These are phyloP conservation scores for Cocos nucifera DNA, from an alignment of 176 grass and related monocot species.

Conservation along the genomic window DNA sequence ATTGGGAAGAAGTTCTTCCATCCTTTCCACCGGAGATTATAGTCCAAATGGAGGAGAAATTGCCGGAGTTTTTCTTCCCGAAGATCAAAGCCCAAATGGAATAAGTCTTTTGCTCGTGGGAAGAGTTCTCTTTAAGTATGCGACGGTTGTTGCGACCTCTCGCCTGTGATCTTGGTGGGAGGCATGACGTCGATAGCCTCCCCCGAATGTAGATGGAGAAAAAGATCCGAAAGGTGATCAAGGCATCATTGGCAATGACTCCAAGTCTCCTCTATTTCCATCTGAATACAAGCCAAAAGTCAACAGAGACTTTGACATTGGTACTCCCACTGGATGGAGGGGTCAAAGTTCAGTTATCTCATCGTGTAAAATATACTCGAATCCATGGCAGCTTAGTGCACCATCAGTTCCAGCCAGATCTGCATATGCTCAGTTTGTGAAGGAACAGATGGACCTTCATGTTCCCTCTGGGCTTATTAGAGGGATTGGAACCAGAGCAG, in stretches of 20 bases:
- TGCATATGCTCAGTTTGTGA: conserved; percentile 36
- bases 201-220: conserved; percentile 24
- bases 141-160: no score
- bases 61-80: no score
- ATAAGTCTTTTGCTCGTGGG: no score
- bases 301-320: conserved; percentile 15
- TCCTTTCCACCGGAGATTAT: no score
- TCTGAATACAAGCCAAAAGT: conserved; percentile 33
- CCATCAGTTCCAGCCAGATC: conserved; percentile 14
- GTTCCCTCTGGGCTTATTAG: conserved; percentile 28
- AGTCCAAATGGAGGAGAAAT: no score
- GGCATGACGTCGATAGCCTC: no score
- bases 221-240: conserved; percentile 29
- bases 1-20: no score
- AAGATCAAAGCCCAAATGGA: no score
- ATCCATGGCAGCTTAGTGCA: conserved; percentile 48
- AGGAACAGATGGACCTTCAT: conserved; percentile 34
- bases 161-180: no score
- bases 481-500: conserved; percentile 42
- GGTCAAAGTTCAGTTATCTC: conserved; percentile 38
- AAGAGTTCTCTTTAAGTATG: no score
- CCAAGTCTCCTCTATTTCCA: conserved; percentile 15
- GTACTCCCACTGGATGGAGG: conserved; percentile 7
- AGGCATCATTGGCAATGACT: conserved; percentile 53
- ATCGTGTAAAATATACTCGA: conserved; percentile 30